Conservation (phyloP, 2,329 filamentous ascomycete species). For the Ilyonectria robusta region DNA sequence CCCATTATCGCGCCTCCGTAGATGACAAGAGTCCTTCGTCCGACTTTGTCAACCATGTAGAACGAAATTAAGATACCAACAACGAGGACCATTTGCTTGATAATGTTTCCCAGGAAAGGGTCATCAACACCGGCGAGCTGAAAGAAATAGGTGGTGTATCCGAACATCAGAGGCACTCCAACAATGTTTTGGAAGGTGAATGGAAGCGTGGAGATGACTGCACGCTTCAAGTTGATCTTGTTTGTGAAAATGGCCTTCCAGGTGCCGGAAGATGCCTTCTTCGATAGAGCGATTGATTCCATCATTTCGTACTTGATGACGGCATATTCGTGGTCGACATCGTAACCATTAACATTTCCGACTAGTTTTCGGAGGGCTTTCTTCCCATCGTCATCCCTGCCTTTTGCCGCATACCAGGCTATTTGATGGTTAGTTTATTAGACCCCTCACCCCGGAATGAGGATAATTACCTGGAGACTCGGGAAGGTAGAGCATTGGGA, state of each 20-base stretch:
- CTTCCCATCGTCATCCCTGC: conserved; percentile 32
- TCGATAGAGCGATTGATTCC: conserved; percentile 17
- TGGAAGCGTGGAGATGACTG: conserved; percentile 38
- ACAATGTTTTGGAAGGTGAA: conserved; percentile 41
- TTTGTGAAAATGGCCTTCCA: conserved; percentile 30
- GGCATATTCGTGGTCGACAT: conserved; percentile 41
- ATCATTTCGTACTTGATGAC: conserved; percentile 37
- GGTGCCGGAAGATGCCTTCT: conserved; percentile 13
- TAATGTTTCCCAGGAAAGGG: conserved; percentile 41
- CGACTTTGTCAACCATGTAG: conserved; percentile 38
- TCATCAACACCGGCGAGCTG: conserved; percentile 38
- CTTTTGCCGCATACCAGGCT: conserved; percentile 28
- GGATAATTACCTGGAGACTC: conserved; percentile 24
- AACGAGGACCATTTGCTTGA: conserved; percentile 33
- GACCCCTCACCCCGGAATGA: no score
- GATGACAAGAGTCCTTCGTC: conserved; percentile 29
- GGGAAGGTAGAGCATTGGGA: conserved; percentile 26
- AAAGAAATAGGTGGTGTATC: conserved; percentile 45
- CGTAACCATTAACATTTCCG: conserved; percentile 26
- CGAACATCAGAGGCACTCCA: conserved; percentile 42
- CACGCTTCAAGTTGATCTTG: conserved; percentile 37
- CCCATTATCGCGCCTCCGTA: conserved; percentile 12
- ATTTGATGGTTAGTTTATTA: neutral
- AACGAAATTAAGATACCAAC: conserved; percentile 35
- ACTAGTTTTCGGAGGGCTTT: conserved; percentile 29